These are phyloP conservation scores for sweet orange (Citrus sinensis) DNA, from an alignment of 345 rosid species.

Conservation along the genomic window DVS_A1.0 CM039164.1:22638001-22638500, in stretches of 20 bases:
- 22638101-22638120: no score
- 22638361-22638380: neutral
- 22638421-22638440: neutral
- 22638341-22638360: neutral
- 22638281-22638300: no score
- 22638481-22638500: neutral
- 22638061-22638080: neutral
- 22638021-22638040: neutral
- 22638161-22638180: neutral
- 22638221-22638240: neutral
- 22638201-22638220: neutral
- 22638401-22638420: neutral
- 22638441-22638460: neutral
- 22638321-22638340: neutral
- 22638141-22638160: neutral
- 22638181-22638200: neutral
- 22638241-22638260: neutral
- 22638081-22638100: neutral
- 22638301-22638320: no score
- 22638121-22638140: neutral
- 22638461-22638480: neutral
- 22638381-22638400: neutral
- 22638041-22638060: neutral
- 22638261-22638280: no score
- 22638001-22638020: neutral